Percentiles rank a stretch among this genome's conserved stretches.
phyloP scores from a whole-genome alignment of 148 eudicot genomes.

The Drosera capensis region DNA sequence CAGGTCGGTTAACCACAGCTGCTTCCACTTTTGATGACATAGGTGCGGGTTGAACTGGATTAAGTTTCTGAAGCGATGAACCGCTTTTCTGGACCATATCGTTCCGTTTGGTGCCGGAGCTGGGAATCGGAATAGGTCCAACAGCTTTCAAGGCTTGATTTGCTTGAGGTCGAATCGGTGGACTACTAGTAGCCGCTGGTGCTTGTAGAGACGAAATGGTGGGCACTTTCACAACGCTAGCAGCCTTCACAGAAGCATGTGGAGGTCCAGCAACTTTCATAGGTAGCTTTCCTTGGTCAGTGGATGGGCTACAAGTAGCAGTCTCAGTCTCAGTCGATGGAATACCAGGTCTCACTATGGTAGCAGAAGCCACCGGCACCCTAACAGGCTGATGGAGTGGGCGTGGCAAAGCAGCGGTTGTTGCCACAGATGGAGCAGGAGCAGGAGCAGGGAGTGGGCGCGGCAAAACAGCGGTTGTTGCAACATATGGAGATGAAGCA shows the following conservation, averaged over 20 bases:
- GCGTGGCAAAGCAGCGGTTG: too few species aligned
- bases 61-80: neutral
- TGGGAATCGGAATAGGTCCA: conserved; percentile 4
- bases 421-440: too few species aligned
- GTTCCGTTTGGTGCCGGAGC: conserved; percentile 9
- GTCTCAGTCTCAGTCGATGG: too few species aligned
- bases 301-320: too few species aligned
- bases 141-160: conserved; percentile 4
- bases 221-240: too few species aligned
- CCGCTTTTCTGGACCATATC: conserved; percentile 6
- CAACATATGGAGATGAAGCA: neutral
- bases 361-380: too few species aligned
- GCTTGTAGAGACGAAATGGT: neutral
- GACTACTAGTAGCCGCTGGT: conserved; percentile 2
- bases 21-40: neutral
- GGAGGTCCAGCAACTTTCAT: too few species aligned
- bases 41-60: neutral
- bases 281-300: too few species aligned
- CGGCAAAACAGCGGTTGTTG: neutral
- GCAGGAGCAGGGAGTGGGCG: neutral
- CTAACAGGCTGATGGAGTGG: too few species aligned
- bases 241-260: too few species aligned
- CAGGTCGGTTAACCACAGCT: too few species aligned
- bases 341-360: too few species aligned
- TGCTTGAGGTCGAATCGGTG: conserved; percentile 6